Conservation (phyloP, 1,139 yeast genomes). For the Blastobotrys apis region DNA sequence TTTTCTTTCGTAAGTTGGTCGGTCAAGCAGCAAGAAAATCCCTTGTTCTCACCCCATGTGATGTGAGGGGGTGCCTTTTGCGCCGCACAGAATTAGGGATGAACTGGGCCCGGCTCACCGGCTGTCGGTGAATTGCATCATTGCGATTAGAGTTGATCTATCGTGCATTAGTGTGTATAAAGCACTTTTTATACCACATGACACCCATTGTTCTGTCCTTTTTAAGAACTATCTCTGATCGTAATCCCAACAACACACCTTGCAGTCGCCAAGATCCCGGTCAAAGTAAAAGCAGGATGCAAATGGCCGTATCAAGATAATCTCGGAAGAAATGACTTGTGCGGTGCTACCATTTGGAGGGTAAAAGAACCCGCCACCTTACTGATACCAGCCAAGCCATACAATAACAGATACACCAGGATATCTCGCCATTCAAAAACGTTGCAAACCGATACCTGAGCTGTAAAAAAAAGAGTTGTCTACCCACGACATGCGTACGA, state of each 20-base stretch:
- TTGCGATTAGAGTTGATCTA: background rate
- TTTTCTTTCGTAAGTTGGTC: background rate
- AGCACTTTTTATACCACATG: too few species aligned
- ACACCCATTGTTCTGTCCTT: too few species aligned
- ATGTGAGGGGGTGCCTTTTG: background rate
- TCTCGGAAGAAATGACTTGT: background rate
- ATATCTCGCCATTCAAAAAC: background rate
- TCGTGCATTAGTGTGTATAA: too few species aligned
- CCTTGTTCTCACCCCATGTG: background rate
- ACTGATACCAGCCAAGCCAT: background rate
- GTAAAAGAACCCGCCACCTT: too few species aligned
- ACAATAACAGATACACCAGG: background rate
- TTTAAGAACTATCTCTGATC: too few species aligned
- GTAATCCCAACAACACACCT: too few species aligned
- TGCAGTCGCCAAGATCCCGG: too few species aligned
- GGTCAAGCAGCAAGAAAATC: background rate
- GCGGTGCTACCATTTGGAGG: background rate
- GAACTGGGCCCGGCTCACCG: background rate
- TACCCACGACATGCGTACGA: too few species aligned
- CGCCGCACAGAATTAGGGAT: background rate
- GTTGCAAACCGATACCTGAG: background rate
- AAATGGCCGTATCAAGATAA: too few species aligned
- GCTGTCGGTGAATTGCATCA: background rate
- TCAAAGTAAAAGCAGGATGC: too few species aligned
- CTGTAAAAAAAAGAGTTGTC: too few species aligned